Evolutionary conservation across 306 rosid genomes (phyloP).

Genomic region (Hippophae rhamnoides): DNA sequence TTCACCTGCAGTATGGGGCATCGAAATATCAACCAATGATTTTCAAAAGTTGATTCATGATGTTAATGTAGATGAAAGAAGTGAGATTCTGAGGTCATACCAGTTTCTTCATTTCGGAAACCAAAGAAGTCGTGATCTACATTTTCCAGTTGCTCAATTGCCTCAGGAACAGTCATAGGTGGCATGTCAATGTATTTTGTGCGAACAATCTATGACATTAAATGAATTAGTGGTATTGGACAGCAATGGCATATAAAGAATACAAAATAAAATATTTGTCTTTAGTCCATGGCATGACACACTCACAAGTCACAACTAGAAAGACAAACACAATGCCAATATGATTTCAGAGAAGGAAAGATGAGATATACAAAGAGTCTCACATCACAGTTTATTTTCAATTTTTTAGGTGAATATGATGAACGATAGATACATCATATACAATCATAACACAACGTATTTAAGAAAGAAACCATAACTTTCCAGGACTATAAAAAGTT

Average conservation of each 20-base stretch:
- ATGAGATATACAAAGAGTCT: no score
- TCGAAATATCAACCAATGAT: conserved; percentile 12
- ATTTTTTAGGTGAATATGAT: no score
- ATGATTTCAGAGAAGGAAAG: no score
- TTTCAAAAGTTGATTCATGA: conserved; percentile 1
- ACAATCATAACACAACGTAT: no score
- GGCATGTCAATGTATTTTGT: conserved; percentile 93
- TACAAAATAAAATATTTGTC: background rate
- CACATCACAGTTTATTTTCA: no score
- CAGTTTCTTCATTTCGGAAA: conserved; percentile 90
- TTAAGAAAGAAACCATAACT: no score
- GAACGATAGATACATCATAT: no score
- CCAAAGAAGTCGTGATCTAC: conserved; percentile 84
- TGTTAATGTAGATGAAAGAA: background rate
- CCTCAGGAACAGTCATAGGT: conserved; percentile 81
- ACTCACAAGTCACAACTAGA: background rate
- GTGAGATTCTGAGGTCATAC: conserved; percentile 27
- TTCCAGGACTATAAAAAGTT: no score
- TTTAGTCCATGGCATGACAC: no score
- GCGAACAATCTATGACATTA: conserved; percentile 57
- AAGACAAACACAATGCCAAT: conserved; percentile 2
- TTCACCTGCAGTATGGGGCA: background rate
- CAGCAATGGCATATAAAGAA: conserved; percentile 8
- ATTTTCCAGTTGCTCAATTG: conserved; percentile 77
- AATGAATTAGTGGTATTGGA: conserved; percentile 8